Evolutionary conservation across 2,329 filamentous ascomycete genomes (phyloP).

Genomic region (Didymella glomerata): DNA sequence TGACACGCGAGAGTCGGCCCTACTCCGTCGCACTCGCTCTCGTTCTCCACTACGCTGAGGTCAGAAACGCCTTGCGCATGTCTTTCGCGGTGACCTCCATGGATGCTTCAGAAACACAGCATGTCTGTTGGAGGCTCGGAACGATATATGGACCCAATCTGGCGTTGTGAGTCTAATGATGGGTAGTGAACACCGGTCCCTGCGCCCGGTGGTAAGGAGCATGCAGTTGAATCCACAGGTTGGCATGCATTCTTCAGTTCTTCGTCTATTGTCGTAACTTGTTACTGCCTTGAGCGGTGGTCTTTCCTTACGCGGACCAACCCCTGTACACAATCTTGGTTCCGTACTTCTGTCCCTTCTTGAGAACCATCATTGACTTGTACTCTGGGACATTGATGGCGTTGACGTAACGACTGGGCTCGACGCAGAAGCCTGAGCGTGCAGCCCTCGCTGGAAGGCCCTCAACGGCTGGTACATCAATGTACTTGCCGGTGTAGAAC

Average conservation of each 20-base stretch:
- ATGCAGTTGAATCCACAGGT: background rate
- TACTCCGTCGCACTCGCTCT: background rate
- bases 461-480: slow-evolving; percentile 73
- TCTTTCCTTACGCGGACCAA: slow-evolving; percentile 67
- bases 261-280: background rate
- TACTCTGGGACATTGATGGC: slow-evolving; percentile 83
- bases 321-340: slow-evolving; percentile 82
- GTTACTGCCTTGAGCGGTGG: background rate
- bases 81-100: background rate
- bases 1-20: background rate
- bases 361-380: slow-evolving; percentile 79
- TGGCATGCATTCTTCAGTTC: background rate
- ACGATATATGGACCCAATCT: background rate
- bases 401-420: slow-evolving; percentile 91
- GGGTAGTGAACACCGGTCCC: background rate
- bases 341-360: slow-evolving; percentile 85
- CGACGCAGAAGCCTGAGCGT: slow-evolving; percentile 86
- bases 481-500: slow-evolving; percentile 91
- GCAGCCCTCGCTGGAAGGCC: slow-evolving; percentile 69
- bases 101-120: background rate
- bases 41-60: background rate
- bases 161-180: background rate
- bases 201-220: background rate
- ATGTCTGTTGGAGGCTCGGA: background rate
- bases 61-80: background rate